Evolutionary conservation across 352 stramenopile genomes (phyloP).

Genomic region (Elongisporangium undulatum): DNA sequence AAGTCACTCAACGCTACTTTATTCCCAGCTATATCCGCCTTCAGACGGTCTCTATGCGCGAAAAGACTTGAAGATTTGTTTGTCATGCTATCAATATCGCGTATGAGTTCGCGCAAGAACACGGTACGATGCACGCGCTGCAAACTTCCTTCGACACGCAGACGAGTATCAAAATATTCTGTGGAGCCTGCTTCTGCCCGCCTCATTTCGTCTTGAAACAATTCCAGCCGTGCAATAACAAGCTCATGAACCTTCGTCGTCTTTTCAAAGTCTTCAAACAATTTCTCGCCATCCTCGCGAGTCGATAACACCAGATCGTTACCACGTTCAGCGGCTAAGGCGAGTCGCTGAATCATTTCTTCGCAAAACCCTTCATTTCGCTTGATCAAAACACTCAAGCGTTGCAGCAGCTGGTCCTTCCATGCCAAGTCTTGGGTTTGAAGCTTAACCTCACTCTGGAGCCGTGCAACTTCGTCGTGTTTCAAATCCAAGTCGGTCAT

Average conservation of each 20-base stretch:
- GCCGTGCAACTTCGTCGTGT: constrained; percentile 32
- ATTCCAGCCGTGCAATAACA: constrained; percentile 16
- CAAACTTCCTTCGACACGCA: constrained; percentile 45
- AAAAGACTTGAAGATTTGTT: constrained; percentile 6
- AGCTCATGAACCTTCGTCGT: constrained; percentile 24
- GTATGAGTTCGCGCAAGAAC: constrained; percentile 34
- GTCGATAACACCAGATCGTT: constrained; percentile 56
- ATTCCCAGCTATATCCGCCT: constrained; percentile 12
- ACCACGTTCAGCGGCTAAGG: constrained; percentile 27
- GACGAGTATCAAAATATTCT: constrained; percentile 53
- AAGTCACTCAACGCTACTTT: constrained; percentile 30
- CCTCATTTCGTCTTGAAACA: constrained; percentile 29
- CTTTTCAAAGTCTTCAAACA: constrained; percentile 31
- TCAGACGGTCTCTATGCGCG: constrained; percentile 2
- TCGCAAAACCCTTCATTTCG: constrained; percentile 56
- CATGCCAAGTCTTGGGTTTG: constrained; percentile 36
- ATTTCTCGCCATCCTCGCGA: constrained; percentile 49
- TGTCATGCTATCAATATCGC: constrained; percentile 32
- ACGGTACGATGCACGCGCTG: constrained; percentile 47
- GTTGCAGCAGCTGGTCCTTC: constrained; percentile 67
- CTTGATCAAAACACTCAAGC: constrained; percentile 61
- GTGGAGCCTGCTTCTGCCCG: constrained; percentile 27
- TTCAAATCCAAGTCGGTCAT: constrained; percentile 35
- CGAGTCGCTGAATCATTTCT: constrained; percentile 38
- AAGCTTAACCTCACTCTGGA: constrained; percentile 36